Base-by-base conservation (phyloP, 176 grass and related monocot genomes). In the Avena sativa region DNA sequence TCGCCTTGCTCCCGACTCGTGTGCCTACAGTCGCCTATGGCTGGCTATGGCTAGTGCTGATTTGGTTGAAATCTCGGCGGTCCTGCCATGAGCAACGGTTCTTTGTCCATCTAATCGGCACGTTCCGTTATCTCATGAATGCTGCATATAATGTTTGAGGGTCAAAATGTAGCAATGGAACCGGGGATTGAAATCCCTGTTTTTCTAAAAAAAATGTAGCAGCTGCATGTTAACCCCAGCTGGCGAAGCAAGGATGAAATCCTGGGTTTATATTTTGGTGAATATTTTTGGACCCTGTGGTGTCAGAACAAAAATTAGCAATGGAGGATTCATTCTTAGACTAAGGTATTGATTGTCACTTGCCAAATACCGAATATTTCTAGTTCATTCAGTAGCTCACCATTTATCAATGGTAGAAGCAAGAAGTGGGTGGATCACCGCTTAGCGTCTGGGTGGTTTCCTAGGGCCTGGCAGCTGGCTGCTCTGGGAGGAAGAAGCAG, bases 331-430 rank as follows among this genome's bases (percentile, higher is more conserved):
- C n/a, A 65, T 20, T 62, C 58, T 64, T 80, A 80, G 8, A 2
- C 43, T 19, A 50, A 7, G 8, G 4, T 50, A 50, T 8, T 62
- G 26, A 10, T 47, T 78, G 7, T 71, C 12, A 38, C 8, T 32
- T 87, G 85, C 10, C 47, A 38, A 57, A 59, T 74, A 48, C 21
- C 14, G 12, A 48, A 49, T 61, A 60, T 12, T 20, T 34, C 21
- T 80, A 71, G 51, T 86, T 70, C 63, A 59, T 86, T 70, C 63
- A 59, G 38, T 70, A 8, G 52, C 15, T 78, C 30, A 78, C 75
- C 75, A 58, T 78, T 57, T 57, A 78, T 38, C 19, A 19, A 46
- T 72, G 19, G 40, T 46, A 71, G 19, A 72, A 46, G 69, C 43
- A 72, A 20, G 58, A 61, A 2, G 34, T 43, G 38, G 36, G 36